Base-by-base conservation (phyloP, 2,329 filamentous ascomycete genomes). In the Botryotinia globosa region DNA sequence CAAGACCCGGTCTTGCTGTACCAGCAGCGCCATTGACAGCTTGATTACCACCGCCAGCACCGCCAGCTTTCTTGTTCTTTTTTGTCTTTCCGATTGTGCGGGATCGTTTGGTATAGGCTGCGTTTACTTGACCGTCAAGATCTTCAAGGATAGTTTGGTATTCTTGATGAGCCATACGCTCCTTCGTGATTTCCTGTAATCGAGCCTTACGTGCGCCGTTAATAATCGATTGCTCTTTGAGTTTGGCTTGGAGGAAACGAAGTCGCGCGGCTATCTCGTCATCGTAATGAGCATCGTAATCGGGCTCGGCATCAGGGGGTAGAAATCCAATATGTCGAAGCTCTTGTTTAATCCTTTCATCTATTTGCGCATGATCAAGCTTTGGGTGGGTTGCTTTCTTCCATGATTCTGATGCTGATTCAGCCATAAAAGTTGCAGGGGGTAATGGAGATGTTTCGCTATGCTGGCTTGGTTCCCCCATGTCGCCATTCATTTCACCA, bases 121-220 rank as follows among this genome's bases (percentile, higher is more conserved):
- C 91, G 80, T 98, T 94, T 59, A 98, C 94, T 81, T 98, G 96
- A 59, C 91, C 90, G 84, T 99, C 96, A 34, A 99, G 90, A 81
- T 99, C 96, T 81, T 99, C 96, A 68, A 97, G 91, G 78, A 99
- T 99, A 72, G 94, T 98, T 81, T 91, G 92, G 84, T 97, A 99
- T 81, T 99, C 96, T 80, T 99, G 96, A 83, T 96, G 91, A 0
- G 96, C 96, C 89, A 99, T 95, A 76, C 94, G 91, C 81, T 97
- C 94, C 78, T 94, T 92, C 12, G 96, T 93, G 42, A 98, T 87
- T 54, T 98, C 94, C 1, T 93, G 90, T 18, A 99, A 86, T 3
- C 94, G 89, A 10, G 93, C 87, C 83, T 98, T 98, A 75, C 94
- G 92, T 8, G 95, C 94, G 56, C 94, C 95, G 81, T 99, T 99